Base-by-base conservation (phyloP, 768 basidiomycete genomes). In the Russula abietina region DNA sequence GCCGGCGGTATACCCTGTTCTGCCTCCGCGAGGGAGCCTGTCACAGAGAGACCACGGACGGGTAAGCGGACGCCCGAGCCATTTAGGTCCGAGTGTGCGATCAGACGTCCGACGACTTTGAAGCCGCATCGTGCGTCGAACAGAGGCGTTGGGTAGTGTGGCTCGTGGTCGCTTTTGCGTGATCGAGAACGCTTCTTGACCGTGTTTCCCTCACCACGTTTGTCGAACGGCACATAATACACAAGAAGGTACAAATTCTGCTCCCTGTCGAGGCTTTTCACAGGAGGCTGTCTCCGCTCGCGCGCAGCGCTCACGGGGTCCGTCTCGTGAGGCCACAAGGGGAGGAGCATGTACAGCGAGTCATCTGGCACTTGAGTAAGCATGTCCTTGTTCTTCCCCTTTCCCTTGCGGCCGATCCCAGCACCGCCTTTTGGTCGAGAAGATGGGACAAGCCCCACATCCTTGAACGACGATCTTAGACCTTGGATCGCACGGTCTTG, bases 301-400 rank as follows among this genome's bases (percentile, higher is more conserved):
- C 33, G 57, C 57, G 66, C 59, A 16, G 69, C 64, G 58, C 70
- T 68, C 32, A 39, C 68, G 0, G 80, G 70, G 71, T 89, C 88
- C 1, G 83, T 88, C 67, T 88, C 86, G 19, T 85, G 81, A 10
- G 87, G 84, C 89, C 90, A 93, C n/a, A 93, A 77, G 17, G 91
- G 91, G 19, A 93, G 77, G 28, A 91, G 79, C 91, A 93, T 92
- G 71, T 87, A 90, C 56, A 91, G 76, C 26, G 83, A 82, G 16
- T 91, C 88, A 6, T 80, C 73, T 0, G 87, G 86, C 41, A 92
- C 78, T 38, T 82, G 76, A 38, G 81, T 78, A 60, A 90, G 82
- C 64, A 88, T 76, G 61, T 82, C 65, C 51, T 68, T 64, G 28
- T 64, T 60, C 51, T 57, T 66, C 17, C 43, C 57, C 41, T 57